Evolutionary conservation across 345 rosid species (phyloP).

Genomic region (Streptanthus diversifolius): DNA sequence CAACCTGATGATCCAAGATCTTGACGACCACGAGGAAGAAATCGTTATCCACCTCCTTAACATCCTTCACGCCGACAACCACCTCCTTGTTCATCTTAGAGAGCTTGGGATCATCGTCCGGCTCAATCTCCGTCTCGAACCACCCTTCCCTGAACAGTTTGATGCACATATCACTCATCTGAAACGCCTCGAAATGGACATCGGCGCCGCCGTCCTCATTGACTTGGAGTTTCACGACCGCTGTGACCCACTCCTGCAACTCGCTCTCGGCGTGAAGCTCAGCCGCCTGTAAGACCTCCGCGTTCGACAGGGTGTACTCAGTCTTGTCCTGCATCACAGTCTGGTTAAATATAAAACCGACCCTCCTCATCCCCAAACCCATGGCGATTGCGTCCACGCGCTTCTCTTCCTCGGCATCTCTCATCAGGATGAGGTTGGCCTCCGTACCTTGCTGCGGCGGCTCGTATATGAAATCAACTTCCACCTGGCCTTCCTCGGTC

Average conservation of each 20-base stretch:
- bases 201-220: slow-evolving; percentile 76
- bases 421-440: slow-evolving; percentile 45
- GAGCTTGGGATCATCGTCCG: slow-evolving; percentile 77
- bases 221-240: slow-evolving; percentile 77
- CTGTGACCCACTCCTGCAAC: slow-evolving; percentile 91
- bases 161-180: slow-evolving; percentile 92
- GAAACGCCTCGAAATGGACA: slow-evolving; percentile 95
- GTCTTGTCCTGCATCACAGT: slow-evolving; percentile 66
- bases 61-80: slow-evolving; percentile 85
- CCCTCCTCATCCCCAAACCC: slow-evolving; percentile 80
- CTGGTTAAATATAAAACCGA: slow-evolving; percentile 79
- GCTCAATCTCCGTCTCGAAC: slow-evolving; percentile 59
- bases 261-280: slow-evolving; percentile 77
- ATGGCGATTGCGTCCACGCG: slow-evolving; percentile 69
- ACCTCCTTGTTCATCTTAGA: slow-evolving; percentile 89
- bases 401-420: slow-evolving; percentile 70
- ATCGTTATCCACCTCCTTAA: slow-evolving; percentile 84
- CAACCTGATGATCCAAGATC: slow-evolving; percentile 77
- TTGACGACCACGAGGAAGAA: slow-evolving; percentile 83
- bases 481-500: slow-evolving; percentile 60
- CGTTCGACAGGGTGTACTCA: slow-evolving; percentile 68
- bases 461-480: slow-evolving; percentile 82
- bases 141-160: slow-evolving; percentile 78
- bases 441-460: slow-evolving; percentile 79
- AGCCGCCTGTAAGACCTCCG: slow-evolving; percentile 68